Base-by-base conservation (phyloP, 352 stramenopile species). In the Globisporangium heterothallicum region DNA sequence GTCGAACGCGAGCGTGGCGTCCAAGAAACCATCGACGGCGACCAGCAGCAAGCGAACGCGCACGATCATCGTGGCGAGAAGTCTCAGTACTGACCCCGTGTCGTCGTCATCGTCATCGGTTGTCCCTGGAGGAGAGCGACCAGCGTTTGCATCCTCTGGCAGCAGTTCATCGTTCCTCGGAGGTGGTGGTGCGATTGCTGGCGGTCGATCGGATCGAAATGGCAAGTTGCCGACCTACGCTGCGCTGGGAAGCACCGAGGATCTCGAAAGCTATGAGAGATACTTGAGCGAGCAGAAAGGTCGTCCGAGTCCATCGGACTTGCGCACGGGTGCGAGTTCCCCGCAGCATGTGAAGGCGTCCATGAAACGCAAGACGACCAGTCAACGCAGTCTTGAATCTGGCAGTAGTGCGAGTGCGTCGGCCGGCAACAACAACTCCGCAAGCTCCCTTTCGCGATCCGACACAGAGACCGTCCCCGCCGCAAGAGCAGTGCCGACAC, bases 181-280 rank as follows among this genome's bases (percentile, higher is more conserved):
- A 32, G 4, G 13, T 40, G n/a, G 41, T 30, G 49, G 49, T 21
- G 29, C 29, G 32, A 40, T 13, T 13, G 41, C 16, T 0, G 50
- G 24, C 22, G 25, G 25, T 48, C 22, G 47, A 19, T 42, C 56
- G 56, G 25, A 68, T 82, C 36, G 46, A 47, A 63, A 54, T 66
- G 70, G 63, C 8, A 86, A 83, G 42, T 48, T 92, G 19, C 62
- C 57, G 5, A 61, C 73, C 10, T 88, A 92, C 42, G 76, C 81
- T 3, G 81, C 81, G 10, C 66, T 92, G 3, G 81, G 81, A 5
- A 66, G 56, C 4, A 63, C 61, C 0, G 63, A 77, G 16, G 78
- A 92, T 49, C 53, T 92, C 6, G 68, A 78, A 13, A 56, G 72
- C 8, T 88, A 86, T 35, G 70, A 84, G 34, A 59, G 70, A 25